Percentiles rank a stretch among this genome's conserved stretches.
These are phyloP conservation scores for Suillus fuscotomentosus DNA, from an alignment of 768 basidiomycete genomes.

Conservation along the genomic window DNA sequence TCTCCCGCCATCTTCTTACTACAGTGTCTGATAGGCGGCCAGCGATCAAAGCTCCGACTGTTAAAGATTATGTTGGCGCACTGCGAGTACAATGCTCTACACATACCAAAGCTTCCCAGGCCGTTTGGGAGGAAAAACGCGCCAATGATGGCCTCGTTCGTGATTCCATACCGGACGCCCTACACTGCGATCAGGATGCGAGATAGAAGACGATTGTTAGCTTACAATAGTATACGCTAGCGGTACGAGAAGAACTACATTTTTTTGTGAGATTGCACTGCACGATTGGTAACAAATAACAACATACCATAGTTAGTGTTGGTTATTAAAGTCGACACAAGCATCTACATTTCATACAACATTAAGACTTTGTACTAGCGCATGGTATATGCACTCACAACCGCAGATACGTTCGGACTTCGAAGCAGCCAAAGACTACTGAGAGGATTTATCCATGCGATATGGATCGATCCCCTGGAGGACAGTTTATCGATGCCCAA, in stretches of 20 bases:
- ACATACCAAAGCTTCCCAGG: slow-evolving; percentile 57
- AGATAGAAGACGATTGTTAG: background rate
- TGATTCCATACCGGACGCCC: slow-evolving; percentile 56
- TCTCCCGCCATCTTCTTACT: slow-evolving; percentile 42
- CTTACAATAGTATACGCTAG: slow-evolving; percentile 60
- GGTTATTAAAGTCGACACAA: background rate
- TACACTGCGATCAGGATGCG: slow-evolving; percentile 16
- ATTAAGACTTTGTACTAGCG: background rate
- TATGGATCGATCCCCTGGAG: slow-evolving; percentile 27
- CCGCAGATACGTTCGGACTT: slow-evolving; percentile 55
- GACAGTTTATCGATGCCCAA: slow-evolving; percentile 50
- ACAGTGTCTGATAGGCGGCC: slow-evolving; percentile 54
- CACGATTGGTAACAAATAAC: background rate
- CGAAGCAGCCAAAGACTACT: slow-evolving; percentile 47
- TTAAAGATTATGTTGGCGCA: background rate
- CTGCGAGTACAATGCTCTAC: background rate
- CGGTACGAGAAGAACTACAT: slow-evolving; percentile 44
- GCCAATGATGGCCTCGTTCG: slow-evolving; percentile 55
- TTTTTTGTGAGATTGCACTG: slow-evolving; percentile 29
- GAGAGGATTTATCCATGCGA: slow-evolving; percentile 58
- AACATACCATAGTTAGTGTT: background rate
- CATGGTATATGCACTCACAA: slow-evolving; percentile 41
- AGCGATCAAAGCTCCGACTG: slow-evolving; percentile 56
- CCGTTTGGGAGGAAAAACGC: slow-evolving; percentile 59
- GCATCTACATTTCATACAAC: background rate